Base-by-base conservation (phyloP, 805 yeast genomes). In the Yarrowia hollandica region DNA sequence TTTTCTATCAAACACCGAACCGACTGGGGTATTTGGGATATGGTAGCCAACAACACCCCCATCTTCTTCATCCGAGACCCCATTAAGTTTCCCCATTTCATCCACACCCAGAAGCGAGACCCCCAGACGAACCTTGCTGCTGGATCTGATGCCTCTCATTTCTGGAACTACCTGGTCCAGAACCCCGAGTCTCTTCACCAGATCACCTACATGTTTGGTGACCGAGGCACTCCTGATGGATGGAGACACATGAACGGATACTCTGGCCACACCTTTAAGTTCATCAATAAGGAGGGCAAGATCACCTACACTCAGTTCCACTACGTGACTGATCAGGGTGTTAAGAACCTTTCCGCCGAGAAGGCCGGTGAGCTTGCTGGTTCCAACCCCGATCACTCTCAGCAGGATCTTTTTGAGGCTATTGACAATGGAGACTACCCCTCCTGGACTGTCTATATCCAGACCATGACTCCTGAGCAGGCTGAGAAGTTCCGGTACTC, bases 71-170 rank as follows among this genome's bases (percentile, higher is more conserved):
- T 88, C 64, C 83, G 96, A 75, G 95, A 89, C 72, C 90, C 92
- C 59, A 77, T 84, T 60, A 88, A 89, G 76, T 89, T 88, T 77
- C 94, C 95, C 48, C 88, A 84, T 69, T 88, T 88, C 69, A 88
- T 89, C 69, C 96, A 89, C 74, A 86, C 96, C 18, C 96, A 89
- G 73, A 88, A 88, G 82, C 80, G 95, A 75, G 80, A 85, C 75
- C 94, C 95, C 35, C 64, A 84, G 71, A 86, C 90, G 35, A 87
- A 87, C 72, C 76, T 85, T 72, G 85, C 85, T 72, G 57, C 57
- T 10, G 57, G 57, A 8, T 2, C 41, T 10, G 92, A 87, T 72
- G 79, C 92, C 16, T 79, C 84, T 73, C 83, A 83, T 86, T 86
- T 86, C 72, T 88, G 95, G 95, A 92, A 88, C 73, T 88, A 85